phyloP scores from a whole-genome alignment of 495 filamentous ascomycete genomes.

The Niebla homalea region DNA sequence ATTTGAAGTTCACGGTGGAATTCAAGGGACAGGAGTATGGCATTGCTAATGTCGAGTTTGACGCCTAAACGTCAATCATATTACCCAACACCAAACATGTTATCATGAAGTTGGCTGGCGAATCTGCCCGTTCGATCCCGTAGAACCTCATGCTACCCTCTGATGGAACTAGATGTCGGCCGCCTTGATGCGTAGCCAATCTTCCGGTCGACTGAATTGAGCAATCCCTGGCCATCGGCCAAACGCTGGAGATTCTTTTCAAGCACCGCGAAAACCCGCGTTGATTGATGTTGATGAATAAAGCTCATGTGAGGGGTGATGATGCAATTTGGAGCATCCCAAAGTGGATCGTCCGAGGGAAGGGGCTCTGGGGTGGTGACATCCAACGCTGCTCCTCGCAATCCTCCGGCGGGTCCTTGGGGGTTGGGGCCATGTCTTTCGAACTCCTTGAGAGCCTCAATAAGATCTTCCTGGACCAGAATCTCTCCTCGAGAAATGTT shows the following conservation, averaged over 20 bases:
- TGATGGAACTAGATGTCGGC: background rate
- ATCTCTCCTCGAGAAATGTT: conserved; percentile 65
- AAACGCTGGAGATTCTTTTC: conserved; percentile 46
- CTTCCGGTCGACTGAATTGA: conserved; percentile 52
- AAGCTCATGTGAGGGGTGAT: conserved; percentile 71
- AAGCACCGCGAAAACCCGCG: conserved; percentile 46
- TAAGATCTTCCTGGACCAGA: conserved; percentile 53
- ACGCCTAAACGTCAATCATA: no score
- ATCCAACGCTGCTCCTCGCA: conserved; percentile 65
- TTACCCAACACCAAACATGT: no score
- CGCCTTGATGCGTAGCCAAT: conserved; percentile 34
- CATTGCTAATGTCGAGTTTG: no score
- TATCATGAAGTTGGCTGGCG: no score
- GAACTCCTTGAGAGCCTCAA: conserved; percentile 41
- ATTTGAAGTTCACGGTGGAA: no score
- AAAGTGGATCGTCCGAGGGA: conserved; percentile 52
- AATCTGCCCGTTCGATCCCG: no score
- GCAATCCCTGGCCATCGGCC: conserved; percentile 42
- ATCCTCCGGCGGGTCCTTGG: conserved; percentile 22
- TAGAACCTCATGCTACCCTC: no score
- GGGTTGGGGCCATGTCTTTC: conserved; percentile 12
- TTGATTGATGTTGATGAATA: conserved; percentile 40
- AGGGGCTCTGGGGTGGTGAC: conserved; percentile 78
- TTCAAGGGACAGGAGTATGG: no score
- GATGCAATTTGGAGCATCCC: conserved; percentile 54